These are phyloP conservation scores for Paramecium octaurelia DNA, from an alignment of 73 alveolate genomes.

Conservation along the genomic window DNA sequence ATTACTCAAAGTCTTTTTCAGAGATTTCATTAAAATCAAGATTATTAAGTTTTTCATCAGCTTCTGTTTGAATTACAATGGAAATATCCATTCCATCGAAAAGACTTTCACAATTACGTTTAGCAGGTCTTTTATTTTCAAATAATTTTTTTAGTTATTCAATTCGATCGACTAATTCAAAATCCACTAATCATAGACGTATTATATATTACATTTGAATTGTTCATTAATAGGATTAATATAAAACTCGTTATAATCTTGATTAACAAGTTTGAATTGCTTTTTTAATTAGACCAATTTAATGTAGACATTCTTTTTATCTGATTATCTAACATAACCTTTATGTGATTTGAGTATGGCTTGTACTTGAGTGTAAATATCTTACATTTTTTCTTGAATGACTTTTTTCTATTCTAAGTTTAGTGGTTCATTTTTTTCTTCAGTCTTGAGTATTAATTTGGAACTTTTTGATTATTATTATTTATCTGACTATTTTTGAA, in stretches of 20 bases:
- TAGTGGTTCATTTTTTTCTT: neutral
- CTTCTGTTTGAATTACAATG: neutral
- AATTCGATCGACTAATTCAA: neutral
- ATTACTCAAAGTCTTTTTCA: neutral
- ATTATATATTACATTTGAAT: neutral
- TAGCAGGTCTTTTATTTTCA: neutral
- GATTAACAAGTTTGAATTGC: neutral
- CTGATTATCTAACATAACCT: slow-evolving; percentile 40
- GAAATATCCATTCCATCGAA: neutral
- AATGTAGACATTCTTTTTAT: neutral
- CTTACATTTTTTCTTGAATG: neutral
- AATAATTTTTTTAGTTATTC: neutral
- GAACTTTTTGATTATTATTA: neutral
- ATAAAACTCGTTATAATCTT: slow-evolving; percentile 40
- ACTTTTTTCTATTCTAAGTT: neutral
- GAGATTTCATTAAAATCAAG: neutral
- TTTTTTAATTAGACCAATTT: neutral
- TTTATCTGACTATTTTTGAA: neutral
- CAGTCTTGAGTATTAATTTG: neutral
- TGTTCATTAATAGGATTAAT: neutral
- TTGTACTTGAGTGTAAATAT: neutral
- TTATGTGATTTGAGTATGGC: neutral
- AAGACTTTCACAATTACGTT: neutral
- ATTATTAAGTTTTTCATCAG: neutral
- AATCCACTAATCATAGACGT: slow-evolving; percentile 17